Evolutionary conservation across 257 asterid genomes (phyloP).

Genomic region (Anisodus tanguticus): DNA sequence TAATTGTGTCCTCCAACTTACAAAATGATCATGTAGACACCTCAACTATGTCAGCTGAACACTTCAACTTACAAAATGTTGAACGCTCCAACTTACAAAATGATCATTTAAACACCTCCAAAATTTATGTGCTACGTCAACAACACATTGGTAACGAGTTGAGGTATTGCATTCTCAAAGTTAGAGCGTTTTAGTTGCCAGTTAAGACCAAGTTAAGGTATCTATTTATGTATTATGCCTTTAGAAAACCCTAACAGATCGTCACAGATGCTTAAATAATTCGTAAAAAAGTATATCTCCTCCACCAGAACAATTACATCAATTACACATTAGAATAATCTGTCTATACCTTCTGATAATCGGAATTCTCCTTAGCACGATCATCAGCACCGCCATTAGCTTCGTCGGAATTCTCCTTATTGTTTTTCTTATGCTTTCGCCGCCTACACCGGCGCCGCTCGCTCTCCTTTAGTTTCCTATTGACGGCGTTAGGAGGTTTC

Average conservation of each 20-base stretch:
- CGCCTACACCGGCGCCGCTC: slow-evolving; percentile 81
- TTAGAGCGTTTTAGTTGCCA: too few species aligned
- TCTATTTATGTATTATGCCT: too few species aligned
- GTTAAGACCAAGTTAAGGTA: too few species aligned
- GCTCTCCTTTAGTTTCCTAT: slow-evolving; percentile 66
- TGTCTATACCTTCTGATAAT: slow-evolving; percentile 64
- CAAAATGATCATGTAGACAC: too few species aligned
- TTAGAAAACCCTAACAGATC: background rate
- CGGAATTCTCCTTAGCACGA: slow-evolving; percentile 68
- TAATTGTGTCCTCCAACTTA: too few species aligned
- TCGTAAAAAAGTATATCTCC: background rate
- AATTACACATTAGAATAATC: background rate
- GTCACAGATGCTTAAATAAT: background rate
- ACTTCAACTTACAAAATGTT: too few species aligned
- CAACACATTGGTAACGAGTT: too few species aligned
- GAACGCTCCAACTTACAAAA: too few species aligned
- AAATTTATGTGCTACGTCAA: too few species aligned
- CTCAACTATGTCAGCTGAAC: too few species aligned
- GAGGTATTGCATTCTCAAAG: too few species aligned
- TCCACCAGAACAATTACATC: background rate
- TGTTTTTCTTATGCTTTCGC: slow-evolving; percentile 93
- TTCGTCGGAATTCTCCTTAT: slow-evolving; percentile 39
- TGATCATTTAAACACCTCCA: too few species aligned
- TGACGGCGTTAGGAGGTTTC: slow-evolving; percentile 49
- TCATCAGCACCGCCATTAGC: slow-evolving; percentile 50